These are phyloP conservation scores for Clonostachys sp. DNA, from an alignment of 2,329 filamentous ascomycete genomes.

Conservation along the genomic window DNA sequence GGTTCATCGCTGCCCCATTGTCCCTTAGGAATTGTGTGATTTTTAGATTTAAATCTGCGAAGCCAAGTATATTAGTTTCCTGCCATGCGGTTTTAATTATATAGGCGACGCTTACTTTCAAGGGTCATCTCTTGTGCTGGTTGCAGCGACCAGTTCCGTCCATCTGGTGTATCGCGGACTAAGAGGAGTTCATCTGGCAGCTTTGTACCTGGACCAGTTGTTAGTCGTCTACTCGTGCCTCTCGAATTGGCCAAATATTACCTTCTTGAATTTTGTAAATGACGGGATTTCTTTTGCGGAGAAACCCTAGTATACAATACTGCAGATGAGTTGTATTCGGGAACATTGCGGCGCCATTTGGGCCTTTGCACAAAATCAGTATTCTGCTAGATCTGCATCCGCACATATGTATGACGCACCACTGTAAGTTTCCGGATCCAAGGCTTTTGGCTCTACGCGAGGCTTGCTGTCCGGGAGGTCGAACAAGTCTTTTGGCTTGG, in stretches of 20 bases:
- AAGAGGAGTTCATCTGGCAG: constrained; percentile 2
- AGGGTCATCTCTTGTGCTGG: constrained; percentile 1
- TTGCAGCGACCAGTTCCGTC: not conserved
- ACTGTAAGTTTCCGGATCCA: not conserved
- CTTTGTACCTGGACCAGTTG: not conserved
- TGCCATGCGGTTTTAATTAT: too few species aligned
- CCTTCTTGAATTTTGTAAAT: not conserved
- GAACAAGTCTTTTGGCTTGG: not conserved
- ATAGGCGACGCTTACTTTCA: not conserved
- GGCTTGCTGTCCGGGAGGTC: not conserved
- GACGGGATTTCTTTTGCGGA: not conserved
- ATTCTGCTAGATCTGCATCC: too few species aligned
- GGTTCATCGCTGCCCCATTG: not conserved
- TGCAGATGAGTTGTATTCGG: not conserved
- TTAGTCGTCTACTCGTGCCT: too few species aligned
- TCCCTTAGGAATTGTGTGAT: not conserved
- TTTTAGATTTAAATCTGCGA: not conserved
- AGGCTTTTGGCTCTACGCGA: not conserved
- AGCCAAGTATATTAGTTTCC: too few species aligned
- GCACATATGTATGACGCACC: not conserved
- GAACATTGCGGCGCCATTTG: not conserved
- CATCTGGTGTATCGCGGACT: not conserved
- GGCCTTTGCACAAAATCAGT: not conserved
- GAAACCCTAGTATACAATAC: not conserved
- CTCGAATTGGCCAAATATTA: not conserved